Percentiles rank a stretch among this genome's conserved stretches.
Evolutionary conservation across 2,329 filamentous ascomycete species (phyloP).

Genomic region (Penicillium brasilianum): DNA sequence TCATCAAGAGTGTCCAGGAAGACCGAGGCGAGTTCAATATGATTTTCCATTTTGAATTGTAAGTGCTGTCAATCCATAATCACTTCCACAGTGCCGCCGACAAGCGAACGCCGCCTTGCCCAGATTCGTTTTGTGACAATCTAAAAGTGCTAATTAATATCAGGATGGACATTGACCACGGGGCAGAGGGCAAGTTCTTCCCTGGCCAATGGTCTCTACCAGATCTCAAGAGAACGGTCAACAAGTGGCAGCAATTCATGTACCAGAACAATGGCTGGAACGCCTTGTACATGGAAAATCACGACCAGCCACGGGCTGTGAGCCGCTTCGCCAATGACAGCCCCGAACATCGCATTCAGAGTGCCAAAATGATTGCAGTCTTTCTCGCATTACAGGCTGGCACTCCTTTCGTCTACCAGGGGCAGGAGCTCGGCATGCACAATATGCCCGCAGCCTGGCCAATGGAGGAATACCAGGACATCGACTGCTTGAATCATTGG

Average conservation of each 20-base stretch:
- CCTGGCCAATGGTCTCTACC: background rate
- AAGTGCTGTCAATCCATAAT: conserved; percentile 20
- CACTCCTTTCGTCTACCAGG: conserved; percentile 17
- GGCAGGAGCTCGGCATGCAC: conserved; percentile 17
- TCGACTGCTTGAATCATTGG: conserved; percentile 9
- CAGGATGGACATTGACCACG: conserved; percentile 56
- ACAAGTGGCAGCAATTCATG: conserved; percentile 10
- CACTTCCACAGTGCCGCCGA: no score
- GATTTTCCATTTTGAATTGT: conserved; percentile 60
- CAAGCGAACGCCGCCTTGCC: no score
- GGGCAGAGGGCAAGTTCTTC: conserved; percentile 40
- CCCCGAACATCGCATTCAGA: conserved; percentile 40
- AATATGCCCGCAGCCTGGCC: conserved; percentile 1
- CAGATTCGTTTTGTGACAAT: conserved; percentile 38
- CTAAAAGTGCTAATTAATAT: conserved; percentile 45
- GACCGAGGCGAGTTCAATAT: conserved; percentile 66
- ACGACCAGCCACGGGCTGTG: conserved; percentile 58
- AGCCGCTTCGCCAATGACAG: conserved; percentile 53
- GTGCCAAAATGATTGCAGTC: conserved; percentile 53
- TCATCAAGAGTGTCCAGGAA: conserved; percentile 64
- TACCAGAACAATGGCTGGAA: conserved; percentile 47
- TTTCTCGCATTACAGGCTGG: conserved; percentile 51
- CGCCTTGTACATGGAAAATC: conserved; percentile 59
- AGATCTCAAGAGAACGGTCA: conserved; percentile 2
- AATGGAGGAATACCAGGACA: conserved; percentile 4